Evolutionary conservation across 495 filamentous ascomycete genomes (phyloP).

Genomic region (Penicillium samsonianum): DNA sequence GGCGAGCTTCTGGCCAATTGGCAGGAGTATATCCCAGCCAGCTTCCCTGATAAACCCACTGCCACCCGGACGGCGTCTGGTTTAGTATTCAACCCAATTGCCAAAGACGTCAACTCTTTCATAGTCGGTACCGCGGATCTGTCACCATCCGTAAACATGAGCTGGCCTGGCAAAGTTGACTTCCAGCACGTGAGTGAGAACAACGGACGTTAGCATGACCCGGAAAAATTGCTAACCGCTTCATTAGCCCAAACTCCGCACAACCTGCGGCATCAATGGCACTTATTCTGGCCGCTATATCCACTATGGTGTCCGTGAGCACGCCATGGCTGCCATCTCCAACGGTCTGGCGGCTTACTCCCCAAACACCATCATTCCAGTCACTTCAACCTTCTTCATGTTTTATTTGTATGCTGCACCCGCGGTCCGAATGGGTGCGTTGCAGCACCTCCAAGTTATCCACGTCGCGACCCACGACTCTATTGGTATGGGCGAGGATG

Average conservation of each 20-base stretch:
- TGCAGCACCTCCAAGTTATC: slow-evolving; percentile 56
- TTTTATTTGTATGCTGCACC: slow-evolving; percentile 63
- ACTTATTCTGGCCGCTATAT: slow-evolving; percentile 55
- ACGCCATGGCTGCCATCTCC: slow-evolving; percentile 54
- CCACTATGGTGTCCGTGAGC: slow-evolving; percentile 56
- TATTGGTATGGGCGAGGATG: slow-evolving; percentile 61
- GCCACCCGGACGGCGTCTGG: slow-evolving; percentile 52
- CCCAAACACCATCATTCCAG: slow-evolving; percentile 51
- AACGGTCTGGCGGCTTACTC: slow-evolving; percentile 57
- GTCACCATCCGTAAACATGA: slow-evolving; percentile 58
- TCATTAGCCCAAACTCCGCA: slow-evolving; percentile 41
- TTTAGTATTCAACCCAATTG: slow-evolving; percentile 53
- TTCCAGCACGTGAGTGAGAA: slow-evolving; percentile 51
- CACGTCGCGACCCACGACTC: slow-evolving; percentile 63
- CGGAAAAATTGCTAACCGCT: neutral
- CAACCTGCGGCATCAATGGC: slow-evolving; percentile 50
- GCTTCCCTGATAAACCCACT: slow-evolving; percentile 49
- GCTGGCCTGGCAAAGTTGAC: slow-evolving; percentile 54
- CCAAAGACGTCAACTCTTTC: slow-evolving; percentile 46
- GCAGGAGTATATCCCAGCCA: slow-evolving; percentile 45
- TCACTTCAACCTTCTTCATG: slow-evolving; percentile 61
- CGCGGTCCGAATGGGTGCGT: slow-evolving; percentile 60
- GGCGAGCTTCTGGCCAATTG: slow-evolving; percentile 50
- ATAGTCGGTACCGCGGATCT: slow-evolving; percentile 64
- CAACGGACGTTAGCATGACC: neutral